Conservation (phyloP, 208 protist genomes). For the Sergeia podlipaevii region DNA sequence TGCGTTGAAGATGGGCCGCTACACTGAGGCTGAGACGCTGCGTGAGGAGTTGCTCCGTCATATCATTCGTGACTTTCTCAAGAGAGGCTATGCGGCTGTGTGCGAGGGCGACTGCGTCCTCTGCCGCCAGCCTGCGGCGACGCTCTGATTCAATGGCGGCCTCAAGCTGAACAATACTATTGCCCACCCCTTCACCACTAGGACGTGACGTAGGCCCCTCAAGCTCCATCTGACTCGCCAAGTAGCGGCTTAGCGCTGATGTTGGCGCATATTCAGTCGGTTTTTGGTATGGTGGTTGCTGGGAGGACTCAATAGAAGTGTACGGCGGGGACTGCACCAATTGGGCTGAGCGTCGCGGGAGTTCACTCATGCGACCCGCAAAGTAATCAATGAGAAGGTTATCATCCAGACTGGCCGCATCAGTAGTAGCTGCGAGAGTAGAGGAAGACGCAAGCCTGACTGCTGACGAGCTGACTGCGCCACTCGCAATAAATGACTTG, state of each 20-base stretch:
- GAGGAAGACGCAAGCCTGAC: too few species aligned
- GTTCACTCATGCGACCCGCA: too few species aligned
- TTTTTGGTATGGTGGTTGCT: background rate
- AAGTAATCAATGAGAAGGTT: too few species aligned
- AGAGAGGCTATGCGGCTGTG: conserved; percentile 24
- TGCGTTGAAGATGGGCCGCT: conserved; percentile 21
- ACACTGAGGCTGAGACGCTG: conserved; percentile 31
- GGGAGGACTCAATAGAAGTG: too few species aligned
- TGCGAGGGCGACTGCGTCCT: conserved; percentile 23
- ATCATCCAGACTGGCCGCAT: too few species aligned
- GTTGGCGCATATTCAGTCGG: background rate
- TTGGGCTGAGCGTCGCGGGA: too few species aligned
- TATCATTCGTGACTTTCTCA: conserved; percentile 44
- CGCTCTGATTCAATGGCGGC: background rate
- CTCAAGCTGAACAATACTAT: background rate
- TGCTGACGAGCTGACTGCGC: too few species aligned
- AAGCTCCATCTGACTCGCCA: background rate
- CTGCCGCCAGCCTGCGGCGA: conserved; percentile 7
- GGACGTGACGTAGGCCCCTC: background rate
- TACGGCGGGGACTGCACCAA: too few species aligned
- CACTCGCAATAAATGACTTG: too few species aligned
- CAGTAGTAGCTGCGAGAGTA: too few species aligned
- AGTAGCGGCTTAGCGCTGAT: conserved; percentile 1
- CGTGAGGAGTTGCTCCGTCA: conserved; percentile 34
- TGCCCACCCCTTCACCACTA: background rate